phyloP scores from a whole-genome alignment of 108 stramenopile genomes.

The Schizochytrium sp. region DNA sequence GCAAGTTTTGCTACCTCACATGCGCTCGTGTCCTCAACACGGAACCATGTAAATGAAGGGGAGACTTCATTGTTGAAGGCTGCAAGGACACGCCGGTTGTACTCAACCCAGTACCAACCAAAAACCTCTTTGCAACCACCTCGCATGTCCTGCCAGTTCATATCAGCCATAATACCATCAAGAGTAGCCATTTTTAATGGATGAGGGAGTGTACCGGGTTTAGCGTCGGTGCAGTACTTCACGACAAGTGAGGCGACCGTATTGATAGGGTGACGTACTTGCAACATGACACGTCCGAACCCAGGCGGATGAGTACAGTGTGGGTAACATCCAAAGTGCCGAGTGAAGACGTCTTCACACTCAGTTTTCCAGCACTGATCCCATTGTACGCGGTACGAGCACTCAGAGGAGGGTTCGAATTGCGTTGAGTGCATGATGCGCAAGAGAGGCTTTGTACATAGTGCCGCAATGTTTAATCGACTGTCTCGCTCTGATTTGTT shows the following conservation, averaged over 20 bases:
- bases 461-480: neutral
- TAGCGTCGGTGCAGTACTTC: neutral
- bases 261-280: neutral
- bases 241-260: neutral
- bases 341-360: neutral
- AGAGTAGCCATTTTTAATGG: neutral
- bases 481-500: neutral
- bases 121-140: slow-evolving; percentile 11
- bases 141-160: neutral
- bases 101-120: neutral
- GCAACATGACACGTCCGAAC: neutral
- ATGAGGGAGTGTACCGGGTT: neutral
- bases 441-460: neutral
- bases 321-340: neutral
- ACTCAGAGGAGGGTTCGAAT: neutral
- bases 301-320: neutral
- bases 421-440: slow-evolving; percentile 38
- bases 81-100: neutral
- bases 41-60: neutral
- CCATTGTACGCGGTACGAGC: slow-evolving; percentile 1
- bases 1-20: neutral
- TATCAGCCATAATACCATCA: neutral
- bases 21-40: slow-evolving; percentile 4
- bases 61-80: neutral
- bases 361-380: slow-evolving; percentile 7